Conservation (phyloP, 805 yeast genomes). For the Candida chauliodis region DNA sequence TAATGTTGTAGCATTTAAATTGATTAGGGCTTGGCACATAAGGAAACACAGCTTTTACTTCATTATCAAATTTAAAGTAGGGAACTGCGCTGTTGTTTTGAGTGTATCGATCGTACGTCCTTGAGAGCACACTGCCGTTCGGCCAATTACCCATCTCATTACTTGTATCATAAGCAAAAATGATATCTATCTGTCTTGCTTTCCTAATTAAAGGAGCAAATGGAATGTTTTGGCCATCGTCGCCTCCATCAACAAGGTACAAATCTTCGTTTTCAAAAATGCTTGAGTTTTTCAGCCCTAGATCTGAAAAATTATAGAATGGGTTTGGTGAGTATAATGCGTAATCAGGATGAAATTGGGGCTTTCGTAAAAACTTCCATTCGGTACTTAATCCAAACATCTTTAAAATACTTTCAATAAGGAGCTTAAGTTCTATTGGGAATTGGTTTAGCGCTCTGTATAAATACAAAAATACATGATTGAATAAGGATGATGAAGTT, state of each 20-base stretch:
- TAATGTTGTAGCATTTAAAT: slow-evolving; percentile 17
- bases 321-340: slow-evolving; percentile 65
- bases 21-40: slow-evolving; percentile 28
- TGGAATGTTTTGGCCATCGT: slow-evolving; percentile 47
- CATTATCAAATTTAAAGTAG: slow-evolving; percentile 10
- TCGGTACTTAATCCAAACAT: slow-evolving; percentile 43
- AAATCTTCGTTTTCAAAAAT: slow-evolving; percentile 18
- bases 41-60: slow-evolving; percentile 28
- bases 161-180: slow-evolving; percentile 43
- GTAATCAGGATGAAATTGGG: slow-evolving; percentile 48
- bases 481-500: slow-evolving; percentile 62
- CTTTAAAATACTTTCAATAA: slow-evolving; percentile 35
- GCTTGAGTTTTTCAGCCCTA: slow-evolving; percentile 2
- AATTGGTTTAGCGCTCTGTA: slow-evolving; percentile 37
- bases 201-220: slow-evolving; percentile 41
- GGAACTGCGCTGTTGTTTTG: slow-evolving; percentile 18
- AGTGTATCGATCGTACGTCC: slow-evolving; percentile 30
- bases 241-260: slow-evolving; percentile 46
- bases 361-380: slow-evolving; percentile 20
- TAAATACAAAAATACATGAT: slow-evolving; percentile 47
- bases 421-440: slow-evolving; percentile 27
- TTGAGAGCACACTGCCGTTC: slow-evolving; percentile 51
- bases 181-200: slow-evolving; percentile 33
- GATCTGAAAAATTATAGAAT: slow-evolving; percentile 28
- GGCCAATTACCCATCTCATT: slow-evolving; percentile 55